Base-by-base conservation (phyloP, 2,329 filamentous ascomycete species). In the Beauveria caledonica region DNA sequence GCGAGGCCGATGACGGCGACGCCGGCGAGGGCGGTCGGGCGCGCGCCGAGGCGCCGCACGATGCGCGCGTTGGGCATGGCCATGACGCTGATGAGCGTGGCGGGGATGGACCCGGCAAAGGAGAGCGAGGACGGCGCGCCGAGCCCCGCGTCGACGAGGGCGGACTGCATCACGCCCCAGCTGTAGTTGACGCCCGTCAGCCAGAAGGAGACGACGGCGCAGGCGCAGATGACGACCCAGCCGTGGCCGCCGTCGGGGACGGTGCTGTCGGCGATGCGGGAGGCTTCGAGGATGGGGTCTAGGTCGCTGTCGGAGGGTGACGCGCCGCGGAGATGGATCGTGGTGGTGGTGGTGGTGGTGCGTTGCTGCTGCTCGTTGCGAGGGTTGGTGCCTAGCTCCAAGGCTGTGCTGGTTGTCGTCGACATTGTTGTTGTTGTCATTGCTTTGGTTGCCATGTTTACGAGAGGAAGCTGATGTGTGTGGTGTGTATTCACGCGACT, bases 201-300 rank as follows among this genome's bases (percentile, higher is more conserved):
- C 62, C 62, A 63, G 11, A 63, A 61, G 7, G 54, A 55, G 5
- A 56, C 42, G 25, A 63, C 50, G 59, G 50, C 54, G 54, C 62
- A 63, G 13, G 54, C 58, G 40, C 27, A 33, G 29, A 63, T 42
- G 53, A 63, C 49, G 17, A 58, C 46, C 62, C 62, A 63, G 21
- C 58, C 62, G 27, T 58, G 45, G 33, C 62, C 62, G 39, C 62
- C 62, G 40, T 63, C 62, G n/a, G 62, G 62, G 21, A 60, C 58
- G 40, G 49, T 53, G 29, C 27, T 45, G 42, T 60, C 58, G 39
- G 58, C 58, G 19, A 60, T 11, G n/a, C 49, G 58, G 2, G 58
- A 60, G 3, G 58, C 58, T 39, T 60, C 58, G 17, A 60, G 58
- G 15, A 60, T 23, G 23, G 49, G 49, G 42, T 60, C 58, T 7